phyloP scores from a whole-genome alignment of 805 yeast genomes.

The Candida nonsorbophila region DNA sequence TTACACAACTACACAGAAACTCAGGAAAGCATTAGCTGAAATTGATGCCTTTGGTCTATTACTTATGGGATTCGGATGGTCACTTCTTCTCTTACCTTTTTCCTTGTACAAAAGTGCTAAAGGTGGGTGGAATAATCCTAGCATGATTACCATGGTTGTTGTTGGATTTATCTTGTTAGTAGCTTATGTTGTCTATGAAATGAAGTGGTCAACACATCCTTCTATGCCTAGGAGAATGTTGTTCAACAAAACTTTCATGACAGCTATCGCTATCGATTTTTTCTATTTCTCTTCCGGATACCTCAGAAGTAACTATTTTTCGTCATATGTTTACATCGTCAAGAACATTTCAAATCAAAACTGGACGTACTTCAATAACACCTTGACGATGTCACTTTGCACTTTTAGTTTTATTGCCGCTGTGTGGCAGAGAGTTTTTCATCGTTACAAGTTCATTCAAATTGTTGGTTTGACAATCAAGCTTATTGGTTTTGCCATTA shows the following conservation, averaged over 20 bases:
- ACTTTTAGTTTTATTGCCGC: constrained; percentile 35
- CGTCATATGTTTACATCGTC: constrained; percentile 27
- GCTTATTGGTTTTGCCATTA: constrained; percentile 23
- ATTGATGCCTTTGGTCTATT: constrained; percentile 33
- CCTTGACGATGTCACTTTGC: constrained; percentile 31
- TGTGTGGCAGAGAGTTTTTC: constrained; percentile 23
- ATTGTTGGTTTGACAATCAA: constrained; percentile 24
- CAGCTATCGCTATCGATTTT: constrained; percentile 27
- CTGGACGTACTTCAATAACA: constrained; percentile 35
- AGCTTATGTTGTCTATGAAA: constrained; percentile 29
- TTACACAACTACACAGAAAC: too few relatives aligned
- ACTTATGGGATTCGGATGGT: constrained; percentile 33
- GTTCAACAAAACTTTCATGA: constrained; percentile 30
- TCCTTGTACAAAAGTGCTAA: constrained; percentile 27
- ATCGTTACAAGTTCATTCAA: constrained; percentile 32
- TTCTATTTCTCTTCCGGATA: constrained; percentile 24
- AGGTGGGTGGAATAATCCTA: constrained; percentile 30
- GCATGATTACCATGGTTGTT: constrained; percentile 39
- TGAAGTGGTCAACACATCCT: constrained; percentile 29
- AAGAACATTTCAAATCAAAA: constrained; percentile 21
- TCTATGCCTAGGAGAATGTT: constrained; percentile 28
- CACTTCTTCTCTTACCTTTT: constrained; percentile 33
- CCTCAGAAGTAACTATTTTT: constrained; percentile 21
- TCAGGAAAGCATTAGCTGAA: constrained; percentile 22
- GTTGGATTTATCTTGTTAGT: constrained; percentile 33